A percentile compares a stretch with the other conserved stretches of the same genome.
Conservation (phyloP, 228 moss, liverwort and hornwort genomes). For the Sphagnum fallax region DNA sequence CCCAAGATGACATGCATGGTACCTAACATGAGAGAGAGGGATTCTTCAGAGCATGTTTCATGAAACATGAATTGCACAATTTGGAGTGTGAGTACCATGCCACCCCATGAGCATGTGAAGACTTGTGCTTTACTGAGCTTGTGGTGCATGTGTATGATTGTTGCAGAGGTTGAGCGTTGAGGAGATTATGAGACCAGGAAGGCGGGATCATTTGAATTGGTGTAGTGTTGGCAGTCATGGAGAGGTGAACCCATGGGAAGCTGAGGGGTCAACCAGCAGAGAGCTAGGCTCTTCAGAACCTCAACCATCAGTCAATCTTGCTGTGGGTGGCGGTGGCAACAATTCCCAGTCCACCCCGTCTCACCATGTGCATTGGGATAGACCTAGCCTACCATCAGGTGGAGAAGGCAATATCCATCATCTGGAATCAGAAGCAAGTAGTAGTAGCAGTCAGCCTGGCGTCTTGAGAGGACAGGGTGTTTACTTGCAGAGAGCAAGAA, state of each 20-base stretch:
- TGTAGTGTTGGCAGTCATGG: slow-evolving; percentile 17
- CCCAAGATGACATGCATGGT: not conserved
- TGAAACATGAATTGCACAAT: not conserved
- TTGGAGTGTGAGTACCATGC: not conserved
- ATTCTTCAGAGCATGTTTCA: not conserved
- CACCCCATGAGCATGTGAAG: not conserved
- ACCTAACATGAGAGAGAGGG: not conserved
- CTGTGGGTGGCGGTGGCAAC: slow-evolving; percentile 16
- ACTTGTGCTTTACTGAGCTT: not conserved
- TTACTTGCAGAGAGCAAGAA: slow-evolving; percentile 9
- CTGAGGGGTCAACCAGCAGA: slow-evolving; percentile 16
- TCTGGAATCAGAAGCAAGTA: slow-evolving; percentile 12
- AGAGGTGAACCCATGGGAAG: slow-evolving; percentile 7
- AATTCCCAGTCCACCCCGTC: slow-evolving; percentile 8
- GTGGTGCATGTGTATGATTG: not conserved
- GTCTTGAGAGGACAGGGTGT: slow-evolving; percentile 16
- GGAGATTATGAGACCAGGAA: slow-evolving; percentile 28
- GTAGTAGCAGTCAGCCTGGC: slow-evolving; percentile 18
- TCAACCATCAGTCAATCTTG: slow-evolving; percentile 8
- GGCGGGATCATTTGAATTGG: slow-evolving; percentile 25
- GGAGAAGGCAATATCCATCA: slow-evolving; percentile 1
- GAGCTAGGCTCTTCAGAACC: slow-evolving; percentile 10
- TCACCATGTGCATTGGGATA: slow-evolving; percentile 16
- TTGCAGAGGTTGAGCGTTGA: slow-evolving; percentile 22
- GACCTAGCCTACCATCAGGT: not conserved